phyloP scores from a whole-genome alignment of 2,329 filamentous ascomycete genomes.

The Trematosphaeria pertusa region DNA sequence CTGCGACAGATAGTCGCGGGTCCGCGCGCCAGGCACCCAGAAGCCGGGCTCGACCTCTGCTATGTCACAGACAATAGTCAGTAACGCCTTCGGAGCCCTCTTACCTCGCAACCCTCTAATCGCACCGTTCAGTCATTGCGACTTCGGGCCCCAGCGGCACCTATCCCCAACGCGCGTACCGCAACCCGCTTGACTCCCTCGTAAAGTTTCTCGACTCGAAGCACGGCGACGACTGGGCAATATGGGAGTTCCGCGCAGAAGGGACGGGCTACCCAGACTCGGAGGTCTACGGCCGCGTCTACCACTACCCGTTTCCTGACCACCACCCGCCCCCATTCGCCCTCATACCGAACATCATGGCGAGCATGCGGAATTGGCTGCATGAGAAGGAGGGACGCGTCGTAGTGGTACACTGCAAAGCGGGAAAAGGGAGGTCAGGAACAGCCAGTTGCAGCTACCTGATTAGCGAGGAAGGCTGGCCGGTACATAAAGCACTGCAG shows the following conservation, averaged over 20 bases:
- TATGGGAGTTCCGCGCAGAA: constrained; percentile 98
- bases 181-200: constrained; percentile 87
- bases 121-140: constrained; percentile 58
- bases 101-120: constrained; percentile 43
- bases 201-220: constrained; percentile 87
- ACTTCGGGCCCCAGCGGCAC: constrained; percentile 90
- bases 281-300: constrained; percentile 82
- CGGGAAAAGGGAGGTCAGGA: constrained; percentile 91
- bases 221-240: constrained; percentile 82
- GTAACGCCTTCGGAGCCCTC: constrained; percentile 53
- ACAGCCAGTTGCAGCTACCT: constrained; percentile 88
- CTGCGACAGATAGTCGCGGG: constrained; percentile 91
- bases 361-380: constrained; percentile 90
- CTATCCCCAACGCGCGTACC: constrained; percentile 90
- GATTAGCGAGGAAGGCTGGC: constrained; percentile 83
- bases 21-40: constrained; percentile 81
- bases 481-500: constrained; percentile 66
- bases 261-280: constrained; percentile 94
- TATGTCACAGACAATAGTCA: constrained; percentile 88
- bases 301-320: constrained; percentile 95
- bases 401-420: constrained; percentile 94
- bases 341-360: constrained; percentile 87
- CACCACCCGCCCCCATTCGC: constrained; percentile 95
- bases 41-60: constrained; percentile 90
- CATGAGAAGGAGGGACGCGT: constrained; percentile 65